phyloP scores from a whole-genome alignment of 169 alveolate species.

The Cryptosporidium andersoni region DNA sequence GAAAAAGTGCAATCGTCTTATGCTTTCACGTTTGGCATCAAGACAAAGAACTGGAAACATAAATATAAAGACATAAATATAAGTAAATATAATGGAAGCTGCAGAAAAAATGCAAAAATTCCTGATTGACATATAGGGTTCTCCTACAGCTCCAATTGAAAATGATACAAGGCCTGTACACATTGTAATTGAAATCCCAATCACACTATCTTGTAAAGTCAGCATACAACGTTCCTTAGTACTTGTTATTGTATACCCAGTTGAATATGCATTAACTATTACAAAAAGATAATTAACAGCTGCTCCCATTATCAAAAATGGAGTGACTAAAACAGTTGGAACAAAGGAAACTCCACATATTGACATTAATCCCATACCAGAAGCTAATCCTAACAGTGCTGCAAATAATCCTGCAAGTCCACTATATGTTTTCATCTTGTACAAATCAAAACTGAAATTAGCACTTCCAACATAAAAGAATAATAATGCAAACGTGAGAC shows the following conservation, averaged over 20 bases:
- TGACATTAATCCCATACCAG: conserved; percentile 78
- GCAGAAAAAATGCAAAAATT: conserved; percentile 65
- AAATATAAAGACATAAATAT: conserved; percentile 51
- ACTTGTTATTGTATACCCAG: conserved; percentile 75
- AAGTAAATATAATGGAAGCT: conserved; percentile 62
- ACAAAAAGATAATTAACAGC: conserved; percentile 81
- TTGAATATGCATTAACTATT: conserved; percentile 75
- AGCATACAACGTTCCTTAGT: conserved; percentile 76
- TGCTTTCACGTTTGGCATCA: conserved; percentile 59
- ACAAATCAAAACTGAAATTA: conserved; percentile 79
- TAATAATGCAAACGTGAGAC: conserved; percentile 77
- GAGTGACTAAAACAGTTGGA: conserved; percentile 78
- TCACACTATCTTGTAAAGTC: conserved; percentile 73
- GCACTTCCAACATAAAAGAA: conserved; percentile 75
- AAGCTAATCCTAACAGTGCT: conserved; percentile 78
- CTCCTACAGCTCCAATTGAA: conserved; percentile 70
- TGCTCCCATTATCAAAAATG: conserved; percentile 79
- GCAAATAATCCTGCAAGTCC: conserved; percentile 81
- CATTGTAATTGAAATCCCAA: conserved; percentile 71
- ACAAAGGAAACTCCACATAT: conserved; percentile 77
- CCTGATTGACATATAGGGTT: conserved; percentile 56
- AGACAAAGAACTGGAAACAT: conserved; percentile 70
- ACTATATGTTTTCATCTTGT: conserved; percentile 70
- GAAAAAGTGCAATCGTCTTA: conserved; percentile 46
- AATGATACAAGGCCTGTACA: conserved; percentile 68